Conservation (phyloP, 148 eudicot genomes). For the Heliamphora exappendiculata region DNA sequence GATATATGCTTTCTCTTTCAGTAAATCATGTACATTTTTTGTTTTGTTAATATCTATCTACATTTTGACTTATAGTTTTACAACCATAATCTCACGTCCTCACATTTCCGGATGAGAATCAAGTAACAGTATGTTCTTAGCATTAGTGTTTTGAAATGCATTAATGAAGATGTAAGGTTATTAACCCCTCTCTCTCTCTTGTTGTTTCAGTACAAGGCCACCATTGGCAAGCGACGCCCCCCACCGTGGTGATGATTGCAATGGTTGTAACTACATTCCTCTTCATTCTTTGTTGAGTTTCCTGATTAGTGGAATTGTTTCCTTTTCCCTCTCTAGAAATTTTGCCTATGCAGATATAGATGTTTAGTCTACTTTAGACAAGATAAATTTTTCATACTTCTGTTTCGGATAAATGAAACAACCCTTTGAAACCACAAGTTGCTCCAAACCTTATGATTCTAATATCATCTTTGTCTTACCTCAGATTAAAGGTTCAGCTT, state of each 20-base stretch:
- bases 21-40: no score
- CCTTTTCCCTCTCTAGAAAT: not conserved
- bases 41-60: no score
- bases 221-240: no score
- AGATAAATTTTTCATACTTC: not conserved
- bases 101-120: no score
- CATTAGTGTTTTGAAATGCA: no score
- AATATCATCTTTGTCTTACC: slow-evolving; percentile 3
- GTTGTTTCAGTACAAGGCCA: no score
- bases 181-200: no score
- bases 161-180: no score
- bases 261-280: not conserved
- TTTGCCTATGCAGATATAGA: not conserved
- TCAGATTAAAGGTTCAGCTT: slow-evolving; percentile 85
- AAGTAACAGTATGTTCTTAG: no score
- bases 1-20: no score
- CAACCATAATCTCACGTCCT: no score
- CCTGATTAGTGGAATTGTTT: not conserved
- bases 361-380: not conserved
- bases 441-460: not conserved
- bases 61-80: no score
- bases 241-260: not conserved
- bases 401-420: not conserved
- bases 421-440: not conserved
- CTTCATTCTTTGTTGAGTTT: not conserved